phyloP scores from a whole-genome alignment of 208 protist species.

The Leishmania guyanensis region DNA sequence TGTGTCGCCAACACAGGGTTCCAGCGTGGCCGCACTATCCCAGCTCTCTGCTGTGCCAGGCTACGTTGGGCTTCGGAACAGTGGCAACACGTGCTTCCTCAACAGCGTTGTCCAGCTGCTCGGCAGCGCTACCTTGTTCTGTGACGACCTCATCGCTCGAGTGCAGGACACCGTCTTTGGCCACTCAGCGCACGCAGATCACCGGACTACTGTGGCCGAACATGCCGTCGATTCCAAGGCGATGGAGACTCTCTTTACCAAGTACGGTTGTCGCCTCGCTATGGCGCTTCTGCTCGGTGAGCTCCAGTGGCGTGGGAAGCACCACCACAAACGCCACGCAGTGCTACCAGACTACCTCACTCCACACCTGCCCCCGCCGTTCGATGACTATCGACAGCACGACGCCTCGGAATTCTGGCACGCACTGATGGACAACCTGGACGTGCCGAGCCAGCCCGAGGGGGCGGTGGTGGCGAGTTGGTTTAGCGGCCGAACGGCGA shows the following conservation, averaged over 20 bases:
- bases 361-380: slow-evolving; percentile 39
- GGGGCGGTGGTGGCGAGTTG: slow-evolving; percentile 43
- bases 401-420: slow-evolving; percentile 80
- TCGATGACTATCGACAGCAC: slow-evolving; percentile 67
- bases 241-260: background rate
- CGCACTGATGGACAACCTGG: slow-evolving; percentile 62
- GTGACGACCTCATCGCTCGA: slow-evolving; percentile 17
- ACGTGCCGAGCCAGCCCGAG: slow-evolving; percentile 28
- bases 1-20: background rate
- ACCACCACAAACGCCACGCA: slow-evolving; percentile 11
- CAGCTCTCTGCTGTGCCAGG: slow-evolving; percentile 18
- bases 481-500: slow-evolving; percentile 56
- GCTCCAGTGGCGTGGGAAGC: slow-evolving; percentile 55
- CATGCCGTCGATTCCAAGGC: background rate
- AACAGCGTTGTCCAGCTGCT: slow-evolving; percentile 73
- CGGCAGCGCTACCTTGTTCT: slow-evolving; percentile 45
- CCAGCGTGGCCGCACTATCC: background rate
- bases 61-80: slow-evolving; percentile 57
- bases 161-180: slow-evolving; percentile 23
- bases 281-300: slow-evolving; percentile 43
- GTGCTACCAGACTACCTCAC: slow-evolving; percentile 42
- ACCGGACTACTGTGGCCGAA: background rate
- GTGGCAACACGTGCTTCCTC: slow-evolving; percentile 71
- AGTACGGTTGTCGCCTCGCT: slow-evolving; percentile 25
- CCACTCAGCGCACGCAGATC: background rate